Evolutionary conservation across 768 basidiomycete species (phyloP), one percentile per base, ranked within the genome.

Genomic region (Mycena leptocephala): DNA sequence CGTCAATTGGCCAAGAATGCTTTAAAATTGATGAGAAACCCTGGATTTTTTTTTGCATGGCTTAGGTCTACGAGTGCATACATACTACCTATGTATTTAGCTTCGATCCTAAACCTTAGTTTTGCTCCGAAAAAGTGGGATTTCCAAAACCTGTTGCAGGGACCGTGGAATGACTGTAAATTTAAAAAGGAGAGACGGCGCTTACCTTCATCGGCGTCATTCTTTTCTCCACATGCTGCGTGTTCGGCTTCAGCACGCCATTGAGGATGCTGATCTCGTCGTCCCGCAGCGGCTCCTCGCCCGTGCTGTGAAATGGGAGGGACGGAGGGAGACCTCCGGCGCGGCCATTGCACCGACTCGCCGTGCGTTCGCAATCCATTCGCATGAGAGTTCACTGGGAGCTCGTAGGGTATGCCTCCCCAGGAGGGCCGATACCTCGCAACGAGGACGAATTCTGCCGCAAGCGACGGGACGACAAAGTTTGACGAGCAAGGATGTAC

Each of bases 181-280:
- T 24, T 53, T 53, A n/a, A 53, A 53, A 14, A 14, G 43, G 18
- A 43, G 13, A 20, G 43, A 43, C 18, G 43, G 43, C n/a, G 24
- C 83, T 41, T 68, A 94, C 94, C 80, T 89, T 89, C 82, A 96
- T 91, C 3, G 93, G 92, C 0, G 95, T 96, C 96, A 96, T 96
- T 75, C 96, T 95, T 24, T 89, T 95, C 95, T n/a, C n/a, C n/a
- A n/a, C n/a, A n/a, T n/a, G n/a, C n/a, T n/a, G n/a, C n/a, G n/a
- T n/a, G n/a, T n/a, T n/a, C n/a, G n/a, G n/a, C n/a, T n/a, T n/a
- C 66, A 95, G 82, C 0, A 95, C 94, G 0, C 95, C 95, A 80
- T 95, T 95, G 61, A 96, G n/a, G n/a, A n/a, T 96, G 73, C 90
- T 89, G 48, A 95, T 94, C 80, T 96, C 95, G 69, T 95, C 95